Conservation (phyloP, 2,329 filamentous ascomycete genomes). For the Orbilia brochopaga region DNA sequence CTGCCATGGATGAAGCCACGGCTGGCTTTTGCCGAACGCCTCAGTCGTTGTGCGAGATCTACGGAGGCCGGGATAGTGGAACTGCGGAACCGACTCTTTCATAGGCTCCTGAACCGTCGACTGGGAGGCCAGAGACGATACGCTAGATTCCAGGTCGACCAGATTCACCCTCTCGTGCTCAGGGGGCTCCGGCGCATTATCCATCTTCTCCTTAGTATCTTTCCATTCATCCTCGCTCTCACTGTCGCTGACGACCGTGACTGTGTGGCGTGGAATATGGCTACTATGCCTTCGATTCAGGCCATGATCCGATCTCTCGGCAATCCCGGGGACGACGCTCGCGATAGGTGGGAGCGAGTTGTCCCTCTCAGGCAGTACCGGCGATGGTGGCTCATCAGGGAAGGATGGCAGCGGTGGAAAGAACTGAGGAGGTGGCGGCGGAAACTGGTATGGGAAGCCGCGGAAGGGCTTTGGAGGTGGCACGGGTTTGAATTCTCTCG, state of each 20-base stretch:
- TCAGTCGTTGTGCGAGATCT: slow-evolving; percentile 44
- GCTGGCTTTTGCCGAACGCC: slow-evolving; percentile 37
- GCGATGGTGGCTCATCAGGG: slow-evolving; percentile 21
- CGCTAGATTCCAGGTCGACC: slow-evolving; percentile 49
- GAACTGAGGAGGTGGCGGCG: slow-evolving; percentile 45
- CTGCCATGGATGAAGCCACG: slow-evolving; percentile 44
- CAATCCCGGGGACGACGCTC: slow-evolving; percentile 35
- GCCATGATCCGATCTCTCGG: not conserved
- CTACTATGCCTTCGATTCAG: slow-evolving; percentile 38
- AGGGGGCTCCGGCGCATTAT: slow-evolving; percentile 40
- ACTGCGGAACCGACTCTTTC: slow-evolving; percentile 23
- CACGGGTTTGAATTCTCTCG: slow-evolving; percentile 34
- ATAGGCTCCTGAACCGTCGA: slow-evolving; percentile 14
- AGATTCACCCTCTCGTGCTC: slow-evolving; percentile 49
- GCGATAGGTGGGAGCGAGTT: slow-evolving; percentile 42
- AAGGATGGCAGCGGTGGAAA: slow-evolving; percentile 45
- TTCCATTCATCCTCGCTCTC: slow-evolving; percentile 49
- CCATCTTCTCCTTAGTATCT: slow-evolving; percentile 51
- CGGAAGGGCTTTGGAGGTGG: slow-evolving; percentile 38
- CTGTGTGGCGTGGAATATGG: slow-evolving; percentile 30
- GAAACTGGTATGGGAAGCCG: slow-evolving; percentile 44
- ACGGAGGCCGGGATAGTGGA: slow-evolving; percentile 33
- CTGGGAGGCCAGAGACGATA: slow-evolving; percentile 31
- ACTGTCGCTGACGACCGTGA: slow-evolving; percentile 24
- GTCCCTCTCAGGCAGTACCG: slow-evolving; percentile 17